These are phyloP conservation scores for Acacia concinna DNA, from an alignment of 331 rosid species.

Conservation along the genomic window DNA sequence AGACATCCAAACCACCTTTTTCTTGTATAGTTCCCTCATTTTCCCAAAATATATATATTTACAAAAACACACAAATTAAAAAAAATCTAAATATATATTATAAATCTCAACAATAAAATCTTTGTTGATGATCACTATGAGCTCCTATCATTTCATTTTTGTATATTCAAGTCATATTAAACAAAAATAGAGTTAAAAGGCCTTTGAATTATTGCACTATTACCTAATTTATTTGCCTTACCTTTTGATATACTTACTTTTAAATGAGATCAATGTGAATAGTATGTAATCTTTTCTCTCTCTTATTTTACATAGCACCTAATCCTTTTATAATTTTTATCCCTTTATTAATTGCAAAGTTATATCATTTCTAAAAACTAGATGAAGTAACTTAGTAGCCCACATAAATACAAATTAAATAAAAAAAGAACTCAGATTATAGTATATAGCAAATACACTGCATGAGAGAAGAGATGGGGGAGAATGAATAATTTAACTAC, in stretches of 20 bases:
- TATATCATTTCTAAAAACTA: no score
- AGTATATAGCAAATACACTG: no score
- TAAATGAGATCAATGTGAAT: no score
- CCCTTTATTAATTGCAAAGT: no score
- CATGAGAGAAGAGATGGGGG: no score
- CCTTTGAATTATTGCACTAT: not conserved
- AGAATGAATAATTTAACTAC: no score
- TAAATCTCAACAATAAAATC: not conserved
- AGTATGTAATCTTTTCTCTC: no score
- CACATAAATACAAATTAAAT: no score
- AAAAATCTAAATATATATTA: not conserved
- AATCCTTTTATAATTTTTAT: no score
- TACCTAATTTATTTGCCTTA: not conserved
- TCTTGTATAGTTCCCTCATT: not conserved
- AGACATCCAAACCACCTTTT: not conserved
- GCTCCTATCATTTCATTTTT: not conserved
- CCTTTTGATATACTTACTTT: not conserved
- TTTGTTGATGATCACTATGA: not conserved
- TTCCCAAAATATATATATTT: not conserved
- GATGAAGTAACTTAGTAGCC: no score
- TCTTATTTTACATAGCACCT: no score
- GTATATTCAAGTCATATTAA: not conserved
- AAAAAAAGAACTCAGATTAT: no score
- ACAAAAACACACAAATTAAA: not conserved
- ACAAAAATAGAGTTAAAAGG: not conserved